phyloP scores from a whole-genome alignment of 345 rosid genomes.

The Aquilaria sinensis region DNA sequence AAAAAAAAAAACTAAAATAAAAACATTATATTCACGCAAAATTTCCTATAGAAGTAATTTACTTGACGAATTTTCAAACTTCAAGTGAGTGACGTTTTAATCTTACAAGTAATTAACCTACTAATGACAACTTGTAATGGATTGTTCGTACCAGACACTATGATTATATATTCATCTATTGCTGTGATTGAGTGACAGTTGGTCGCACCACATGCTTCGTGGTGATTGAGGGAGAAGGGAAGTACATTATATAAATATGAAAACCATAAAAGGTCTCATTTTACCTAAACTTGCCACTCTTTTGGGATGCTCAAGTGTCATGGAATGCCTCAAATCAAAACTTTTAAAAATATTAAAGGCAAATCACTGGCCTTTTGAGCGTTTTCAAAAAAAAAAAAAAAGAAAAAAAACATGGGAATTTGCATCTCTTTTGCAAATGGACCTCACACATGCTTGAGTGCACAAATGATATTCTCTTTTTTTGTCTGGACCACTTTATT shows the following conservation, averaged over 20 bases:
- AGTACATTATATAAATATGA: background rate
- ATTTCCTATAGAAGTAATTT: too few relatives aligned
- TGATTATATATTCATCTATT: conserved; percentile 19
- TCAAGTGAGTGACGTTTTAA: too few relatives aligned
- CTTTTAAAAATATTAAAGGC: conserved; percentile 8
- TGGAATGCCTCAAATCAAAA: conserved; percentile 12
- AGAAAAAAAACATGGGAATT: background rate
- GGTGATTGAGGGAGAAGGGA: background rate
- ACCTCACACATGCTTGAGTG: conserved; percentile 11
- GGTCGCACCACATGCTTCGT: background rate
- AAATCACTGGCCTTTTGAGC: conserved; percentile 4
- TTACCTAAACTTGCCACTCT: conserved; percentile 22
- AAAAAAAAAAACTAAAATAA: too few relatives aligned
- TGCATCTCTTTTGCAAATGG: conserved; percentile 11
- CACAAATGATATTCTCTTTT: conserved; percentile 4
- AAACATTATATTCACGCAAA: too few relatives aligned
- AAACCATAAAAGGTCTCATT: conserved; percentile 12
- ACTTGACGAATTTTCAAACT: too few relatives aligned
- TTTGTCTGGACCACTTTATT: conserved; percentile 4
- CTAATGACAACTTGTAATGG: too few relatives aligned
- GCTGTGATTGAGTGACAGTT: conserved; percentile 8
- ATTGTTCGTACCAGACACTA: background rate
- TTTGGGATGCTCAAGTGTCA: conserved; percentile 12
- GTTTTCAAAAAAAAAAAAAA: background rate
- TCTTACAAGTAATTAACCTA: too few relatives aligned